phyloP scores from a whole-genome alignment of 257 asterid species.

The Catharanthus roseus region DNA sequence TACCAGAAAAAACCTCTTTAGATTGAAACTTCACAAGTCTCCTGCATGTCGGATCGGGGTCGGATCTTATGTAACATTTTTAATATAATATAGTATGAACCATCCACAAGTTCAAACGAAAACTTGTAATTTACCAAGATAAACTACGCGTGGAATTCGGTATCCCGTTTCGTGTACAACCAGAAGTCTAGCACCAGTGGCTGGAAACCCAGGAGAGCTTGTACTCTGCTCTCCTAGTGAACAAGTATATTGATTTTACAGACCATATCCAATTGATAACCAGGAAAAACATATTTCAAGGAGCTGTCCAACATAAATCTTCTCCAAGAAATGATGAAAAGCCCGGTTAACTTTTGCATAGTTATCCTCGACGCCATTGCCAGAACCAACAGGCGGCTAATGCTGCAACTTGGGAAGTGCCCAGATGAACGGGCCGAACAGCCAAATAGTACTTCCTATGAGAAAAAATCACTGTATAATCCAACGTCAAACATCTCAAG shows the following conservation, averaged over 20 bases:
- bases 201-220: background rate
- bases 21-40: too few species aligned
- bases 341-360: background rate
- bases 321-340: background rate
- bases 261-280: background rate
- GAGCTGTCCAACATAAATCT: background rate
- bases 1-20: too few species aligned
- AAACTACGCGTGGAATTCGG: background rate
- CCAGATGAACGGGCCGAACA: background rate
- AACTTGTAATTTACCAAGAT: background rate
- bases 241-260: background rate
- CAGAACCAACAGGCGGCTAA: background rate
- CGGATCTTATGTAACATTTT: too few species aligned
- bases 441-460: background rate
- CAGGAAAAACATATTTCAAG: background rate
- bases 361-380: background rate
- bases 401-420: background rate
- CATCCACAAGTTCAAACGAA: too few species aligned
- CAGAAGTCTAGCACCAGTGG: background rate
- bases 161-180: background rate
- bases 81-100: too few species aligned
- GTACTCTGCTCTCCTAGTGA: background rate
- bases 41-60: too few species aligned
- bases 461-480: background rate
- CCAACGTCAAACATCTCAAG: constrained; percentile 19